Conservation (phyloP, 176 grass and related monocot species). For the Sorghum bicolor region DNA sequence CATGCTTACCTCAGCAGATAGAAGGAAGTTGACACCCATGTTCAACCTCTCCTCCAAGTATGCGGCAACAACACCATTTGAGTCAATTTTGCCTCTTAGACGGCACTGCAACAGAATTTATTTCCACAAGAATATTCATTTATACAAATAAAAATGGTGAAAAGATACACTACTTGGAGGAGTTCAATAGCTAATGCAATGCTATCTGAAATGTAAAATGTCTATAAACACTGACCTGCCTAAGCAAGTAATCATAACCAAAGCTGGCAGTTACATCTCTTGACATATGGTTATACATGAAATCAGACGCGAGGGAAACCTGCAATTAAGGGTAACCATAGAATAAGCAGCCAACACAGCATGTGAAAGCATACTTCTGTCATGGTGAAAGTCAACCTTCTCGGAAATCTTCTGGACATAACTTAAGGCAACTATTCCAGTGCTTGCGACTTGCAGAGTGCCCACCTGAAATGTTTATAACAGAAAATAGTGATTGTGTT, state of each 20-base stretch:
- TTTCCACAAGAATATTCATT: not conserved
- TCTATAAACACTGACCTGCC: constrained; percentile 56
- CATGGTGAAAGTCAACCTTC: constrained; percentile 58
- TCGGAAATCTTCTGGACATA: constrained; percentile 98
- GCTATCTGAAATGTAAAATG: not conserved
- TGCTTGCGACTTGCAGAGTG: constrained; percentile 92
- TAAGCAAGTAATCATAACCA: constrained; percentile 98
- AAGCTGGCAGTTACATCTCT: constrained; percentile 89
- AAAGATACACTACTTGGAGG: constrained; percentile 8
- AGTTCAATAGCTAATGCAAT: constrained; percentile 19
- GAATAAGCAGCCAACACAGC: constrained; percentile 16
- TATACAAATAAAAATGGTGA: not conserved
- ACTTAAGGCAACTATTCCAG: constrained; percentile 91
- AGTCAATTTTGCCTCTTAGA: constrained; percentile 94
- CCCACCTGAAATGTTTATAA: constrained; percentile 62
- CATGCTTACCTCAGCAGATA: constrained; percentile 79
- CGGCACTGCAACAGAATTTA: constrained; percentile 68
- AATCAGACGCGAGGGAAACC: constrained; percentile 95
- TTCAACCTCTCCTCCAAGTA: constrained; percentile 91
- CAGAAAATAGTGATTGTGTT: constrained; percentile 5
- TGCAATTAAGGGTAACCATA: constrained; percentile 25
- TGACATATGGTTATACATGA: constrained; percentile 99
- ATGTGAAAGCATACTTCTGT: not conserved
- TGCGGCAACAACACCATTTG: constrained; percentile 77
- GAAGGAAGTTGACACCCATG: constrained; percentile 98